phyloP scores from a whole-genome alignment of 2,329 filamentous ascomycete genomes.

The Fusarium lyarnte region DNA sequence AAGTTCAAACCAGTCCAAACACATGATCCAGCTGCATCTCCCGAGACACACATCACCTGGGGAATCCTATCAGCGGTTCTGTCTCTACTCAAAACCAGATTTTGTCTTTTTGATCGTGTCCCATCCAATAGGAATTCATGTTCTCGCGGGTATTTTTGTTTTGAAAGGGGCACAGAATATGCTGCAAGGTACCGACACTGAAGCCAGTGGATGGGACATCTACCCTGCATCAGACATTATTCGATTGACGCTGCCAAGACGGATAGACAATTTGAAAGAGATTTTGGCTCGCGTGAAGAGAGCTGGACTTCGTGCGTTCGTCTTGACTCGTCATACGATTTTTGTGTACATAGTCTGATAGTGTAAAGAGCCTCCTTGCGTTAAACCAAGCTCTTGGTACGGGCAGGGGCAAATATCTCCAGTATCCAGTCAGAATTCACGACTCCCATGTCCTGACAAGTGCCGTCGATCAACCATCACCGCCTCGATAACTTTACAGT shows the following conservation, averaged over 20 bases:
- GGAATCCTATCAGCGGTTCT: not conserved
- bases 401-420: not conserved
- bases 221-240: conserved; percentile 16
- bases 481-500: not conserved
- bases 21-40: conserved; percentile 13
- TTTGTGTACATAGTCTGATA: not conserved
- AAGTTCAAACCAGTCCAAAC: not conserved
- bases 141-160: not conserved
- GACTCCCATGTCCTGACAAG: conserved; percentile 1
- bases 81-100: not conserved
- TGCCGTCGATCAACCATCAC: conserved; percentile 4
- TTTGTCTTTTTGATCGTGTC: not conserved
- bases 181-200: conserved; percentile 14
- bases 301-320: not conserved
- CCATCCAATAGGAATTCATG: not conserved
- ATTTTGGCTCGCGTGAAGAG: not conserved
- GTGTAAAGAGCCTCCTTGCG: not conserved
- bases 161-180: not conserved
- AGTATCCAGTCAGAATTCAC: not conserved
- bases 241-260: not conserved
- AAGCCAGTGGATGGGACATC: not conserved
- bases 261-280: not conserved
- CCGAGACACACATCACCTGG: conserved; percentile 13
- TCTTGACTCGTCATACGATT: not conserved
- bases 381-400: not conserved